phyloP scores from a whole-genome alignment of 2,329 filamentous ascomycete species.

The Epichloe gansuensis region DNA sequence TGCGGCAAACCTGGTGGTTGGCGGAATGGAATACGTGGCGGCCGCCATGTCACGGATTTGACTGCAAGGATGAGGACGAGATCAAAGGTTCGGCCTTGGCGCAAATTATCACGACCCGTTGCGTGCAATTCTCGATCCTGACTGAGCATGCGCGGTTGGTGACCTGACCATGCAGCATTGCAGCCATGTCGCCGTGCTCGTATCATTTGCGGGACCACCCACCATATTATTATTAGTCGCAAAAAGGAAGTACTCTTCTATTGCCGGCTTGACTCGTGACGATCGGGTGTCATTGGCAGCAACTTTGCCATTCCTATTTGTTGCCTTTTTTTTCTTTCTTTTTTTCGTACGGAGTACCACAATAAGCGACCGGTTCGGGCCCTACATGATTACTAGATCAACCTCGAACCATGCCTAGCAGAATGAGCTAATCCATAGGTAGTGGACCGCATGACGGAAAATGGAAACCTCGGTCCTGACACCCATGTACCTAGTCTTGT shows the following conservation, averaged over 20 bases:
- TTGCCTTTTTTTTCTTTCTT: neutral
- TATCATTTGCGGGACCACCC: too few species aligned
- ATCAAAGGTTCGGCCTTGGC: neutral
- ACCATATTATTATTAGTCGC: neutral
- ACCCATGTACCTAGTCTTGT: neutral
- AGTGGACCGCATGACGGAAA: too few species aligned
- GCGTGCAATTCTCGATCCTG: neutral
- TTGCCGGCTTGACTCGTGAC: neutral
- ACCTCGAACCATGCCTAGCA: too few species aligned
- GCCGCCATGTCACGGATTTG: neutral
- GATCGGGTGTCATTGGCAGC: neutral
- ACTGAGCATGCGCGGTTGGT: neutral
- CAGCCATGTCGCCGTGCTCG: too few species aligned
- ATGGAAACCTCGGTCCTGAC: neutral
- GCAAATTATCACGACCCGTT: neutral
- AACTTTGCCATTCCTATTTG: neutral
- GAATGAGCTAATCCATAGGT: too few species aligned
- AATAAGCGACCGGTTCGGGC: neutral
- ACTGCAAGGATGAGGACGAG: neutral
- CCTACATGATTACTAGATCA: too few species aligned
- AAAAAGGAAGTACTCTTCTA: neutral
- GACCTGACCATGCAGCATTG: too few species aligned
- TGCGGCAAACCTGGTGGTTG: neutral
- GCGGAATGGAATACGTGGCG: neutral
- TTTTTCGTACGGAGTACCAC: neutral